phyloP scores from a whole-genome alignment of 1,284 basidiomycete species.

The Caloboletus inedulis region DNA sequence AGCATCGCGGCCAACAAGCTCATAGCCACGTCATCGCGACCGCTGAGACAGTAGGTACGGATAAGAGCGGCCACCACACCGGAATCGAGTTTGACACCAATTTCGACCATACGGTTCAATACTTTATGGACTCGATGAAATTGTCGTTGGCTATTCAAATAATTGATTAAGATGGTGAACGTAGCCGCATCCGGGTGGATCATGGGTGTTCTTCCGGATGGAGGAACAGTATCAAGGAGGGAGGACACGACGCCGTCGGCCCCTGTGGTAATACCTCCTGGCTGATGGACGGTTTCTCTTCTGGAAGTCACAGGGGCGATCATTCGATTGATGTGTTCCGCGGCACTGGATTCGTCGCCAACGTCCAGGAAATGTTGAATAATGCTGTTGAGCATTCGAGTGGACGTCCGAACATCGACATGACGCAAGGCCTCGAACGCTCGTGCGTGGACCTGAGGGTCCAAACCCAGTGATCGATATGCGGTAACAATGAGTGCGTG shows the following conservation, averaged over 20 bases:
- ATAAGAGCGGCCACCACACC: constrained; percentile 52
- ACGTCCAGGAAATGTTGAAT: constrained; percentile 57
- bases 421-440: constrained; percentile 47
- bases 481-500: constrained; percentile 56
- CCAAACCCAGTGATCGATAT: constrained; percentile 59
- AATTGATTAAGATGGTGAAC: constrained; percentile 62
- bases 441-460: constrained; percentile 49
- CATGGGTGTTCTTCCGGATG: constrained; percentile 8
- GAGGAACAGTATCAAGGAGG: constrained; percentile 4
- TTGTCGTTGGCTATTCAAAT: constrained; percentile 46
- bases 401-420: constrained; percentile 41
- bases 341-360: constrained; percentile 46
- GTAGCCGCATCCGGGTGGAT: constrained; percentile 54
- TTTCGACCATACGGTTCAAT: constrained; percentile 45
- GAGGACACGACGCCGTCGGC: constrained; percentile 30
- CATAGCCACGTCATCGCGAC: constrained; percentile 47
- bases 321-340: constrained; percentile 51
- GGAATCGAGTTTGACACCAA: constrained; percentile 45
- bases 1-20: constrained; percentile 49
- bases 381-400: constrained; percentile 59
- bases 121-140: constrained; percentile 46
- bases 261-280: constrained; percentile 36
- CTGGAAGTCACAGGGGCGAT: constrained; percentile 38
- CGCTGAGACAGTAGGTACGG: constrained; percentile 49
- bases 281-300: constrained; percentile 17